Evolutionary conservation across 768 basidiomycete species (phyloP).

Genomic region (Lentinula raphanica): DNA sequence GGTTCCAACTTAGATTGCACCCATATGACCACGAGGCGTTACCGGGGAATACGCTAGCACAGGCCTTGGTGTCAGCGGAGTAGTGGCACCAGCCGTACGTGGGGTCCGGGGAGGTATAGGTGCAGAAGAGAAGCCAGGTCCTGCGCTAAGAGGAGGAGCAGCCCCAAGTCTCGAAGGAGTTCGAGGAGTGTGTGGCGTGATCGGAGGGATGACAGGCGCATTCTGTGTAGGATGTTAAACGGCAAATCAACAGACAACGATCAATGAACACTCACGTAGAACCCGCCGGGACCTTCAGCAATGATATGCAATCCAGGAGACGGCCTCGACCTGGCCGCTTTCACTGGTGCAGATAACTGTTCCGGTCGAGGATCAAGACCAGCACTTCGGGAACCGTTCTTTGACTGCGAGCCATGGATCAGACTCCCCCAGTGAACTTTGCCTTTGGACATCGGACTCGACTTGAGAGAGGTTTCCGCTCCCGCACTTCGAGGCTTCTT

Average conservation of each 20-base stretch:
- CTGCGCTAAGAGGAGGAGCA: constrained; percentile 1
- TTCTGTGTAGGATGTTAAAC: neutral
- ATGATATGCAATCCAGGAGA: constrained; percentile 1
- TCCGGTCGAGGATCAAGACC: neutral
- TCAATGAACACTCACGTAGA: neutral
- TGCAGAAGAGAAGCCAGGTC: neutral
- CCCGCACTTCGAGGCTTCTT: constrained; percentile 1
- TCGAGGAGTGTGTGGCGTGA: neutral
- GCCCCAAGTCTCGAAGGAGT: neutral
- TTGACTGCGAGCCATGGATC: constrained; percentile 2
- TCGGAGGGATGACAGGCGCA: neutral
- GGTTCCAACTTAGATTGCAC: neutral
- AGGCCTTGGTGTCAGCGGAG: constrained; percentile 1
- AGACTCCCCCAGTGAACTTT: neutral
- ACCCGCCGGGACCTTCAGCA: neutral
- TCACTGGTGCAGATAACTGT: neutral
- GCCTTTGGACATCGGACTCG: neutral
- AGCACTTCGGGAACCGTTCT: neutral
- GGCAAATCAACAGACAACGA: no score
- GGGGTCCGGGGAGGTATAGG: neutral
- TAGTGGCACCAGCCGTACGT: neutral
- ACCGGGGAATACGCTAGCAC: neutral
- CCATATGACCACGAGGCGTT: constrained; percentile 2
- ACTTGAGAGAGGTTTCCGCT: neutral
- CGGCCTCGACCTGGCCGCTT: neutral